Base-by-base conservation (phyloP, 257 asterid genomes). In the Haberlea rhodopensis region DNA sequence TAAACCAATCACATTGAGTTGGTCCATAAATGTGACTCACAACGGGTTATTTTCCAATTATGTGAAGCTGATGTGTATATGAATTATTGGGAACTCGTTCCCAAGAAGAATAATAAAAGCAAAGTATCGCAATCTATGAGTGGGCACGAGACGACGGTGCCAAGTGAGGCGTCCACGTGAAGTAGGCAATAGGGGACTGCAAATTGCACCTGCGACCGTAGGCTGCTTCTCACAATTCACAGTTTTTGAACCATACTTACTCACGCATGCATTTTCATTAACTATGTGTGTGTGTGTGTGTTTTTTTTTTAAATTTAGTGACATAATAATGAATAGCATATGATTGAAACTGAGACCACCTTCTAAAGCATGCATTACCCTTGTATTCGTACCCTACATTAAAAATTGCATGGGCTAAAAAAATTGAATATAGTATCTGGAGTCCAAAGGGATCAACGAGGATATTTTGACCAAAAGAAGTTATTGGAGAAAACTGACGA, bases 101-200 rank as follows among this genome's bases (percentile, higher is more conserved):
- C 5, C 37, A 20, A 19, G 13, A 59, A 59, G 40, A 29, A 8
- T 1, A 60, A 34, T 32, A n/a, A 31, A 21, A 20, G 40, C 16
- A 53, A 20, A 53, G 11, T 23, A 54, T 53, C 10, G n/a, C 6
- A n/a, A 54, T 34, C n/a, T 2, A 46, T 23, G 43, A 66, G 71
- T 66, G 63, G 71, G 45, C 18, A 60, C 31, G 62, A 15, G n/a
- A n/a, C n/a, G n/a, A n/a, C n/a, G n/a, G 25, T 32, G 6, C 11
- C 55, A 8, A 54, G 26, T 34, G 63, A 53, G 26, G 67, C 58
- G n/a, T n/a, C n/a, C n/a, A n/a, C n/a, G n/a, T n/a, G 83, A 76
- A 74, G 71, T 76, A 77, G 79, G 78, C 71, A 63, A 54, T 59
- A 57, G 48, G n/a, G 60, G 60, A 19, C 65, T 8, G 37, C 72